A percentile compares a stretch with the other conserved stretches of the same genome.
phyloP scores from a whole-genome alignment of 2,329 filamentous ascomycete genomes.

The Blumeriella jaapii region DNA sequence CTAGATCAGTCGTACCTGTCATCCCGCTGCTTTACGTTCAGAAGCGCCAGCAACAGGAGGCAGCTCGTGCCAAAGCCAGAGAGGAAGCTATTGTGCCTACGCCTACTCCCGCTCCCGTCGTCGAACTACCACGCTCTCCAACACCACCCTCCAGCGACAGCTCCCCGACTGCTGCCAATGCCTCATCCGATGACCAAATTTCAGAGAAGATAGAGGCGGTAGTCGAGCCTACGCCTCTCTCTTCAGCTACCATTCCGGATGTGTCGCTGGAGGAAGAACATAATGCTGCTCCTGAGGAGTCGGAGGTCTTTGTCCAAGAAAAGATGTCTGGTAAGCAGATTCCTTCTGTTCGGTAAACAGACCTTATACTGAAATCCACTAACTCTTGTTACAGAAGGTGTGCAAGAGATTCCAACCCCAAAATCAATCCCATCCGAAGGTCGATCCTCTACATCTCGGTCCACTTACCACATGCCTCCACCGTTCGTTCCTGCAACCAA shows the following conservation, averaged over 20 bases:
- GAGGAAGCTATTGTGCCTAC: conserved; percentile 11
- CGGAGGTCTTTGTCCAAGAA: conserved; percentile 7
- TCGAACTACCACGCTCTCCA: conserved; percentile 8
- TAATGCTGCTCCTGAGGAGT: conserved; percentile 11
- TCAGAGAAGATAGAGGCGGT: conserved; percentile 7
- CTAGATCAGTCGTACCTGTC: conserved; percentile 24
- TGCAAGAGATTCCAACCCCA: conserved; percentile 14
- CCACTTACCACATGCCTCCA: conserved; percentile 34
- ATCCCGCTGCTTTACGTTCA: conserved; percentile 27
- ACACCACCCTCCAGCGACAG: conserved; percentile 10
- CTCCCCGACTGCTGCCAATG: conserved; percentile 11
- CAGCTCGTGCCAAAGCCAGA: conserved; percentile 17
- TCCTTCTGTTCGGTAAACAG: conserved; percentile 1
- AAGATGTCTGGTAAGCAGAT: conserved; percentile 15
- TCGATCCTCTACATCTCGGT: conserved; percentile 20
- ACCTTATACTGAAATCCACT: no score
- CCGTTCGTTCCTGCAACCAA: conserved; percentile 31
- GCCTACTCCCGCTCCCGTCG: no score
- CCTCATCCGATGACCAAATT: conserved; percentile 8
- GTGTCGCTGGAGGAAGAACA: conserved; percentile 4
- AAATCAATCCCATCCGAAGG: conserved; percentile 18
- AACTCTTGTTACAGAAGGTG: conserved; percentile 7
- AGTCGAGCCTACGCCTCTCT: conserved; percentile 4
- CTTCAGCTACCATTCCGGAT: conserved; percentile 2
- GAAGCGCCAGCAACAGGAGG: conserved; percentile 22